Evolutionary conservation across 495 filamentous ascomycete genomes (phyloP), one percentile per base, ranked within the genome.

Genomic region (Tuber microsphaerosporum): DNA sequence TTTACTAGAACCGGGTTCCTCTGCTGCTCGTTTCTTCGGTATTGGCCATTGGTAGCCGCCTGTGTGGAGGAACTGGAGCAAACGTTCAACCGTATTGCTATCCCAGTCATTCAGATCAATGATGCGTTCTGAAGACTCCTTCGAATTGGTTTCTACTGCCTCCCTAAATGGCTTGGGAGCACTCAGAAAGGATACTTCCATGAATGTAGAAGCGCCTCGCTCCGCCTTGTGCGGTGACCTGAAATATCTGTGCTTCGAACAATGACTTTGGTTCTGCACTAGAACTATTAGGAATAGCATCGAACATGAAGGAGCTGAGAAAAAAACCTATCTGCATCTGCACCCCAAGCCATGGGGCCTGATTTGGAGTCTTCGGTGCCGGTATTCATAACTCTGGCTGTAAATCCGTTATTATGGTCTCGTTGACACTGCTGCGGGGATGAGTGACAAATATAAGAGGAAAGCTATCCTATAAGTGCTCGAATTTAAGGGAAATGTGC

Each of bases 81-180:
- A 48, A 0, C 34, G 72, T 6, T 44, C 56, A 4, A 76, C 43
- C 0, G 75, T 76, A 22, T 61, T 34, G 5, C 34, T 42, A 56
- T 77, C 76, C 76, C 76, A 77, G 26, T 69, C 31, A 31, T 20
- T 41, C 6, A 77, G 41, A 39, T 77, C 17, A 16, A 77, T 68
- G 16, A 41, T 46, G 31, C 41, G 75, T 4, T 74, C 44, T 0
- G 34, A 34, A 19, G 61, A 37, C 44, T 26, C 34, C 26, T 42
- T 34, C 1, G 17, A 74, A 39, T 5, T 8, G 0, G 43, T 65
- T 10, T 39, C 37, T 44, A n/a, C 45, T 1, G 34, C 71, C 2
- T 61, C 41, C 9, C 34, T 44, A 22, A 77, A 26, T n/a, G 75
- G 75, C 16, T n/a, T 39, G 10, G 0, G 72, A 77, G 16, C 74